Conservation (phyloP, 2,329 filamentous ascomycete species). For the Apiospora malaysiana region DNA sequence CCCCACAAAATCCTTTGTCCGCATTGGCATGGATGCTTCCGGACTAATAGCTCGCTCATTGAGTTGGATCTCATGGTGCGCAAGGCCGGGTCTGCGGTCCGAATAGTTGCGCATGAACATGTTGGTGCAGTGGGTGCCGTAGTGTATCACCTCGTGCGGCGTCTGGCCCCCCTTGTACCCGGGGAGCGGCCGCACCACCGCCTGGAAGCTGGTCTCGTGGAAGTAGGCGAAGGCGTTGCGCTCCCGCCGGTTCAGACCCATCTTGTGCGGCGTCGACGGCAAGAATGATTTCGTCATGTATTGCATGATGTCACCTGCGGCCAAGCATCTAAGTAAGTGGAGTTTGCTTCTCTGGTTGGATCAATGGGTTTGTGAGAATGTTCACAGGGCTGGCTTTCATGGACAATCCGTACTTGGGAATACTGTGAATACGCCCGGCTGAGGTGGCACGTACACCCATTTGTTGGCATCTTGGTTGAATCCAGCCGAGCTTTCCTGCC, state of each 20-base stretch:
- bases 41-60: not conserved
- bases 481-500: conserved; percentile 51
- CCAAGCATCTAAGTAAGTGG: not conserved
- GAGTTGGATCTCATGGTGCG: not conserved
- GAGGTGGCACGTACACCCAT: conserved; percentile 55
- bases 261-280: conserved; percentile 56
- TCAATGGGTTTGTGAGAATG: too few species aligned
- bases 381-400: not conserved
- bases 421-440: conserved; percentile 51
- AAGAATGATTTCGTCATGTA: conserved; percentile 53
- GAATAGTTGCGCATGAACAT: conserved; percentile 58
- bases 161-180: conserved; percentile 43
- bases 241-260: conserved; percentile 54
- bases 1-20: not conserved
- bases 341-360: not conserved
- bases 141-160: conserved; percentile 49
- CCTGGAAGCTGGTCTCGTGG: conserved; percentile 56
- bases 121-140: conserved; percentile 58
- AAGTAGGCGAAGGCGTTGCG: conserved; percentile 58
- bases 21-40: not conserved
- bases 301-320: conserved; percentile 56
- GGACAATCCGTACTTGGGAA: conserved; percentile 48
- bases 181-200: conserved; percentile 49
- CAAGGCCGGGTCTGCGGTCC: conserved; percentile 36
- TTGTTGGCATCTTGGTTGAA: conserved; percentile 49